These are phyloP conservation scores for Fusarium nelsonii DNA, from an alignment of 2,329 filamentous ascomycete genomes.

Conservation along the genomic window DNA sequence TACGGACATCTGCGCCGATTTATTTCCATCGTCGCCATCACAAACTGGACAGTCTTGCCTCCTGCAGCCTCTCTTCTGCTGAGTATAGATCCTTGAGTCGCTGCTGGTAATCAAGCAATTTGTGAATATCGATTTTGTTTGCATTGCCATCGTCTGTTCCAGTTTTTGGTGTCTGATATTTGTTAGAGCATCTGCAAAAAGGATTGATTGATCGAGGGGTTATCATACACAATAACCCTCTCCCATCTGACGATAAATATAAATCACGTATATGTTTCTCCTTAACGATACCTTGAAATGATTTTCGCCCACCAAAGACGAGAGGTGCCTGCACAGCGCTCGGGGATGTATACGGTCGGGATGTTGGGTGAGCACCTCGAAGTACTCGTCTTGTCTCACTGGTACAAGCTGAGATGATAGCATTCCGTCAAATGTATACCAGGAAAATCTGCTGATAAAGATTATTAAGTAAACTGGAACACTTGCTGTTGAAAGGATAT, in stretches of 20 bases:
- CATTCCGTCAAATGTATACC: too few relatives aligned
- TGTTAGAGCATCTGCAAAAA: too few relatives aligned
- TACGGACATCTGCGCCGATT: too few relatives aligned
- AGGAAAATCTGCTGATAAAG: too few relatives aligned
- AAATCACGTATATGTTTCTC: not conserved
- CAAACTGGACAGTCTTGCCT: not conserved
- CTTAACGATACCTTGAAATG: not conserved
- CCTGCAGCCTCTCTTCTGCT: not conserved
- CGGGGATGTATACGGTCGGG: not conserved
- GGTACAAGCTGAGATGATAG: not conserved
- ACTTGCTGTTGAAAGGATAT: too few relatives aligned
- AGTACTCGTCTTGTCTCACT: not conserved
- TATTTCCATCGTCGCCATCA: too few relatives aligned
- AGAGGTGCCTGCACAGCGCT: not conserved
- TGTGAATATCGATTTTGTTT: too few relatives aligned
- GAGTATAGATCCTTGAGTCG: not conserved
- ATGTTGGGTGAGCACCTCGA: not conserved
- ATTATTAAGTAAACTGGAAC: too few relatives aligned
- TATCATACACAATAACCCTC: not conserved
- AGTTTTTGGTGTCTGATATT: too few relatives aligned
- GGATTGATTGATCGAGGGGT: too few relatives aligned
- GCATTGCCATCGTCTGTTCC: too few relatives aligned
- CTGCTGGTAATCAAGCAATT: not conserved
- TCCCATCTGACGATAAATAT: not conserved
- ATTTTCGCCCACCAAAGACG: not conserved